A percentile compares a stretch with the other conserved stretches of the same genome.
phyloP scores from a whole-genome alignment of 1,284 basidiomycete genomes.

The Lentinula novae-zelandiae region DNA sequence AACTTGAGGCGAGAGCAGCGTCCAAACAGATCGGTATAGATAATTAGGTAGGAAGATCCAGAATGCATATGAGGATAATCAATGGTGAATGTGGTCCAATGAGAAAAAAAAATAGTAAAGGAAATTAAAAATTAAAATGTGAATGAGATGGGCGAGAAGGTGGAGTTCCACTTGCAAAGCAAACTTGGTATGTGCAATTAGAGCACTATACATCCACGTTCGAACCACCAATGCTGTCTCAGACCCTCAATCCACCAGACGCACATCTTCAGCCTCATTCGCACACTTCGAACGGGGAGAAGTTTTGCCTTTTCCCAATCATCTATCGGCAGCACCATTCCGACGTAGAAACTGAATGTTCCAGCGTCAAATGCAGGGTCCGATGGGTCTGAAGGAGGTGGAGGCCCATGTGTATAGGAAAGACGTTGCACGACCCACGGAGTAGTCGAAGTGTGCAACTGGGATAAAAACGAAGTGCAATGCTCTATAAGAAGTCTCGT shows the following conservation, averaged over 20 bases:
- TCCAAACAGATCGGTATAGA: neutral
- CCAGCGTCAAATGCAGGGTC: constrained; percentile 42
- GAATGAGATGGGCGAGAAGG: neutral
- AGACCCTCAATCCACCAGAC: constrained; percentile 85
- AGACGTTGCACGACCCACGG: constrained; percentile 91
- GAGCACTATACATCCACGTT: constrained; percentile 19
- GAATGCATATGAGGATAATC: neutral
- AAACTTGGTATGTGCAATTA: neutral
- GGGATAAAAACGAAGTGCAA: constrained; percentile 78
- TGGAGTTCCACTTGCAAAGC: neutral
- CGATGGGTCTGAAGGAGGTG: constrained; percentile 39
- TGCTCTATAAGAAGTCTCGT: constrained; percentile 71
- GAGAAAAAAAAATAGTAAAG: neutral
- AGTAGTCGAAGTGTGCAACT: constrained; percentile 77
- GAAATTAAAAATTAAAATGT: too few species aligned
- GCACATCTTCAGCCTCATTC: constrained; percentile 77
- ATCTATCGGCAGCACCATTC: constrained; percentile 89
- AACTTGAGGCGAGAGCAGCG: too few species aligned
- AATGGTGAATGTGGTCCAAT: neutral
- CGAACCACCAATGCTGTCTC: constrained; percentile 20
- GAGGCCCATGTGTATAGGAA: constrained; percentile 42
- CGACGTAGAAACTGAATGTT: constrained; percentile 89
- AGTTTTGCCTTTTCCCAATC: constrained; percentile 91
- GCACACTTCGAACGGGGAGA: constrained; percentile 83
- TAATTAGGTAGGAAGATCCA: neutral